A percentile compares a stretch with the other conserved stretches of the same genome.
phyloP scores from a whole-genome alignment of 805 yeast genomes.

The Saturnispora saitoi region DNA sequence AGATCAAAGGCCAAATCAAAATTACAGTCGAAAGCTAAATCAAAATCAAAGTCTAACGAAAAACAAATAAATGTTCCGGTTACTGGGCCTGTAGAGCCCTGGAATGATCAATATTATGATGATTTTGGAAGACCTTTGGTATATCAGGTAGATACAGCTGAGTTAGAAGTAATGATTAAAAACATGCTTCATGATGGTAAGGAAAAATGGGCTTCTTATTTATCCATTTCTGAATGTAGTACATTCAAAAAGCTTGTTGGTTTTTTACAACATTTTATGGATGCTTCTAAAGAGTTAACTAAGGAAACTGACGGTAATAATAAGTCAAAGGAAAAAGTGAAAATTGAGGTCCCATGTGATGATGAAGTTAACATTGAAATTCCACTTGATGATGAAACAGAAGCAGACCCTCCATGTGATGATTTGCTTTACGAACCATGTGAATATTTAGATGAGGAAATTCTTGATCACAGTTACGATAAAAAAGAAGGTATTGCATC shows the following conservation, averaged over 20 bases:
- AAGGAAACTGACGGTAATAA: background rate
- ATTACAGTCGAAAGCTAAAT: no score
- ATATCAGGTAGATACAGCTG: constrained; percentile 21
- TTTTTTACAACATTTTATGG: constrained; percentile 8
- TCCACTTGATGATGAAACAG: background rate
- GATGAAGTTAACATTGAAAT: background rate
- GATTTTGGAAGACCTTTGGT: constrained; percentile 16
- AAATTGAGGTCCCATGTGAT: background rate
- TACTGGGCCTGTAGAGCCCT: no score
- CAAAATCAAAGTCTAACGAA: no score
- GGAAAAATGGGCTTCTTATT: constrained; percentile 22
- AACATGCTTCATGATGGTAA: constrained; percentile 20
- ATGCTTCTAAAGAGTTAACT: background rate
- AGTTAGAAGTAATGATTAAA: constrained; percentile 17
- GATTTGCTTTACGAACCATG: no score
- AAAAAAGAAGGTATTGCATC: no score
- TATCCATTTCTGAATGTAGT: constrained; percentile 22
- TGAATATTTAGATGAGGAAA: no score
- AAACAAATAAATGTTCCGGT: no score
- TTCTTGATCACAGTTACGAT: no score
- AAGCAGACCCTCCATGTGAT: background rate
- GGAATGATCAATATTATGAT: constrained; percentile 11
- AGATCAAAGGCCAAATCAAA: no score
- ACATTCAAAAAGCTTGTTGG: constrained; percentile 21
- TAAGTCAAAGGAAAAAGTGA: no score